Evolutionary conservation across 148 eudicot species (phyloP).

Genomic region (Chenopodium album): DNA sequence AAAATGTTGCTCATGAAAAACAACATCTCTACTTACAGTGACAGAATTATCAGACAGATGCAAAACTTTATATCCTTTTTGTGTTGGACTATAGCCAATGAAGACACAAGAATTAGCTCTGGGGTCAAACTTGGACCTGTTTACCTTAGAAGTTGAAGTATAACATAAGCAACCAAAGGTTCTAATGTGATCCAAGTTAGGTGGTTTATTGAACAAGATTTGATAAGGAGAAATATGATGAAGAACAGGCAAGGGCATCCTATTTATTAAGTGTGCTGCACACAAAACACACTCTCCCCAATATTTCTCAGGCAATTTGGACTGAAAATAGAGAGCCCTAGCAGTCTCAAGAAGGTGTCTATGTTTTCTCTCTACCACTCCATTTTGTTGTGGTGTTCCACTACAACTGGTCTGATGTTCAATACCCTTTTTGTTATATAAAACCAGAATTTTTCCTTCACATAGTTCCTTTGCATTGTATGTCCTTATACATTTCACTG

Average conservation of each 20-base stretch:
- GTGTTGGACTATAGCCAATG: background rate
- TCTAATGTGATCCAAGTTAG: background rate
- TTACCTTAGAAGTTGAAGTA: background rate
- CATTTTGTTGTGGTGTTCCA: background rate
- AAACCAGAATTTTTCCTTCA: background rate
- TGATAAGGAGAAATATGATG: background rate
- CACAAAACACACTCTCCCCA: background rate
- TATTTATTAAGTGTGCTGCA: background rate
- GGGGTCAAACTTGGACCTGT: background rate
- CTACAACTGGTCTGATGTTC: background rate
- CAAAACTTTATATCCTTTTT: background rate
- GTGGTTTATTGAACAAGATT: background rate
- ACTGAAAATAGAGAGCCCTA: background rate
- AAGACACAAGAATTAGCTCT: background rate
- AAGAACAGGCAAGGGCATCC: background rate
- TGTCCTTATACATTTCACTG: background rate
- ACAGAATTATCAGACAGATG: background rate
- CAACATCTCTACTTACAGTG: background rate
- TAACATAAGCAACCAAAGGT: background rate
- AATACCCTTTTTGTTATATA: background rate
- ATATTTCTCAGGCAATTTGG: background rate
- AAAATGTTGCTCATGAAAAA: background rate
- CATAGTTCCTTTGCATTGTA: background rate
- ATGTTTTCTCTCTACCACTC: background rate
- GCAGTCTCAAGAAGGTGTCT: no score